Base-by-base conservation (phyloP, 116 monocot species). In the Trichopus zeylanicus region DNA sequence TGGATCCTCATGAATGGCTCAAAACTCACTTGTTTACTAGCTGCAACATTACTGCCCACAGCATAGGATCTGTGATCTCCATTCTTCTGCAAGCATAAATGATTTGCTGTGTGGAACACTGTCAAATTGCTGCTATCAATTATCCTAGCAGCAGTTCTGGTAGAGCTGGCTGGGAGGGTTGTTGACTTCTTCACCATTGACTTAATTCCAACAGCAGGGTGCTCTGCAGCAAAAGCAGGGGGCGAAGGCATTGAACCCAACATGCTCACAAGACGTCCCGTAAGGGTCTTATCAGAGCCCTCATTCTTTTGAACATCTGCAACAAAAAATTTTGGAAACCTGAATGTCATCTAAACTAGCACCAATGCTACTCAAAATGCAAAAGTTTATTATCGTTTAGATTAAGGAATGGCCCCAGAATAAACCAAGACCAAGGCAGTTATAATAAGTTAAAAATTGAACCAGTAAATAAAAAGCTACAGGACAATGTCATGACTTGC, bases 201-300 rank as follows among this genome's bases (percentile, higher is more conserved):
- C 47, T 68, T 77, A 3, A 39, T 34, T 23, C 16, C 47, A n/a
- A 51, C 56, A 23, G 26, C 5, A 13, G 75, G 75, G 48, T 57
- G 53, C 30, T 78, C 80, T 29, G 70, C 79, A 32, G 83, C 88
- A 61, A 65, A 68, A 21, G 83, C 82, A 26, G 88, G 83, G 9
- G 88, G 83, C 16, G 83, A 71, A 51, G 76, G 63, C 51, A 88
- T 79, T 31, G 80, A 73, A 20, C 70, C 80, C 65, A 88, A 32
- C 63, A 88, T 69, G 67, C 62, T 76, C 13, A 62, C 65, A 29
- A 82, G 69, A 16, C 55, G 62, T 22, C 71, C 62, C 26, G 70
- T 71, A 0, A 77, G 27, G 42, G 42, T 42, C 42, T 37, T 37
- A 37, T 37, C 37, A 8, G 5, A 37, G 2, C 15, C 12, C 1